Conservation (phyloP, 2,329 filamentous ascomycete species). For the Corniculantispora saksenae region DNA sequence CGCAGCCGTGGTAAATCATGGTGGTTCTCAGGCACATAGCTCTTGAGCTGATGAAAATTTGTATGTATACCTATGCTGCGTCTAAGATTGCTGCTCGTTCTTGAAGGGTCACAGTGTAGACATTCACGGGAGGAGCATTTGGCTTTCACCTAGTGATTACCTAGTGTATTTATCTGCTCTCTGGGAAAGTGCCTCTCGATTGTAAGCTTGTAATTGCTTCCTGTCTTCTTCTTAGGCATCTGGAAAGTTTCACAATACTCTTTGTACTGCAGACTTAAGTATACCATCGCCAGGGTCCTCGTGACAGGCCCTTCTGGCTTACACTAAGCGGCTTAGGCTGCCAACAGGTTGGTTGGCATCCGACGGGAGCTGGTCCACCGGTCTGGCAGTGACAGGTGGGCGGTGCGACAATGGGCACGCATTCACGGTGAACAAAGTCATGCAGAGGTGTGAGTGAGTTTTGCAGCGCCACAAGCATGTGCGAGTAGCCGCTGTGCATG, state of each 20-base stretch:
- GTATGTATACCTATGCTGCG: not conserved
- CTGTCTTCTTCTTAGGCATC: not conserved
- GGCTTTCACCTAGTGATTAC: too few relatives aligned
- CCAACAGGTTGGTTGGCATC: not conserved
- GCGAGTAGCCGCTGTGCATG: conserved; percentile 8
- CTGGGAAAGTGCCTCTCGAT: not conserved
- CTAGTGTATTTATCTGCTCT: not conserved
- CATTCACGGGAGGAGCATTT: not conserved
- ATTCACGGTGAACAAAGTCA: not conserved
- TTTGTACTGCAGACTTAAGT: not conserved
- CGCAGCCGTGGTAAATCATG: conserved; percentile 7
- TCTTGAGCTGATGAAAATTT: not conserved
- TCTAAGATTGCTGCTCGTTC: not conserved
- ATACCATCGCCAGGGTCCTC: not conserved
- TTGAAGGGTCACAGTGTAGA: not conserved
- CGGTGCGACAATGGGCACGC: not conserved
- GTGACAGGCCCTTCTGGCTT: not conserved
- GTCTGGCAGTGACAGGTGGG: conserved; percentile 1
- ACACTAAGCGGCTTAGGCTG: not conserved
- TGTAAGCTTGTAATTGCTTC: not conserved
- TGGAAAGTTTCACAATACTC: not conserved
- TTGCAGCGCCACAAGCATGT: not conserved
- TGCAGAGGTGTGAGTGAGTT: not conserved
- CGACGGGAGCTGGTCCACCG: not conserved
- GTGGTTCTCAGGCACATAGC: not conserved